Conservation (phyloP, 2,329 filamentous ascomycete genomes). For the Whalleya microplaca region DNA sequence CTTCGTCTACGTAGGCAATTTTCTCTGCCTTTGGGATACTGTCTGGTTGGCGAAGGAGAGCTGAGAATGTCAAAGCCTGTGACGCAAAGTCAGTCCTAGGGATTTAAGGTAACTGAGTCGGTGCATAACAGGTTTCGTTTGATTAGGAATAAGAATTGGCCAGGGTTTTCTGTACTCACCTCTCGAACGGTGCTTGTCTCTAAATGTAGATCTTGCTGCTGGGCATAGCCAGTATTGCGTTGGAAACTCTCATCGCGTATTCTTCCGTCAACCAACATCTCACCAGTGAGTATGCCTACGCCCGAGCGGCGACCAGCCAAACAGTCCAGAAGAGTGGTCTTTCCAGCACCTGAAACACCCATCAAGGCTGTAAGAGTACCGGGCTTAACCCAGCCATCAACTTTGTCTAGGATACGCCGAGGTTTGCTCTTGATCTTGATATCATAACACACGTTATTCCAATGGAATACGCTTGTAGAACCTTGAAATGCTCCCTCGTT, state of each 20-base stretch:
- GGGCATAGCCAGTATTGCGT: conserved; percentile 88
- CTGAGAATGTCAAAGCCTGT: conserved; percentile 86
- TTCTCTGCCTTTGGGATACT: conserved; percentile 76
- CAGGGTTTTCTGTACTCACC: too few species aligned
- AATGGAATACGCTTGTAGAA: conserved; percentile 72
- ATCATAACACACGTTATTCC: conserved; percentile 79
- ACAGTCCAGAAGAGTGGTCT: conserved; percentile 87
- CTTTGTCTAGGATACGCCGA: conserved; percentile 78
- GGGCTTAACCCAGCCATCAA: conserved; percentile 93
- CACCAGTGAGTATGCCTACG: conserved; percentile 85
- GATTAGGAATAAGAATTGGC: too few species aligned
- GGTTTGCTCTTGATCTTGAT: conserved; percentile 77
- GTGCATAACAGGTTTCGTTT: too few species aligned
- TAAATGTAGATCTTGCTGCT: conserved; percentile 90
- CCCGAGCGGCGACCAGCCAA: conserved; percentile 84
- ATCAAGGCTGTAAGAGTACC: conserved; percentile 88
- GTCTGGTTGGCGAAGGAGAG: conserved; percentile 80
- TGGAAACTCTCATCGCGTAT: conserved; percentile 83
- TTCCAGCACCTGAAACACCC: conserved; percentile 92
- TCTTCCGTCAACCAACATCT: conserved; percentile 71
- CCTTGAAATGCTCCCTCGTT: conserved; percentile 46
- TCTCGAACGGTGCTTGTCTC: conserved; percentile 86
- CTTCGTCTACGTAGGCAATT: conserved; percentile 83
- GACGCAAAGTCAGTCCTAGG: too few species aligned
- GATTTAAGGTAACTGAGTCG: too few species aligned